These are phyloP conservation scores for Corynespora cassiicola DNA, from an alignment of 2,329 filamentous ascomycete species.

Conservation along the genomic window DNA sequence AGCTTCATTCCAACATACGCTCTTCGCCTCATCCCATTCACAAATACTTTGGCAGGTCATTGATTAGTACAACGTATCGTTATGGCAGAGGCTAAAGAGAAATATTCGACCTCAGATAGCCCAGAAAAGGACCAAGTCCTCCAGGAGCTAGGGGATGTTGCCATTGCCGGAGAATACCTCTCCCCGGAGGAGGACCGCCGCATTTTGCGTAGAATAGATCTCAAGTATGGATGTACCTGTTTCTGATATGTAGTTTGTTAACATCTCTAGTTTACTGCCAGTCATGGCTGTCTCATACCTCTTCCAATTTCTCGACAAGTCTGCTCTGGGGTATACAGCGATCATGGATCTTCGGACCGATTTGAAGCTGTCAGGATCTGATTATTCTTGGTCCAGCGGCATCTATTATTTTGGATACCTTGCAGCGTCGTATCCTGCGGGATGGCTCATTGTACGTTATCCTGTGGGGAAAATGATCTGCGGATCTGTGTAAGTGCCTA, in stretches of 20 bases:
- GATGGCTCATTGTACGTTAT: slow-evolving; percentile 10
- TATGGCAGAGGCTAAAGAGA: slow-evolving; percentile 6
- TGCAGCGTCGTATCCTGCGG: slow-evolving; percentile 5
- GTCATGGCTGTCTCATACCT: slow-evolving; percentile 22
- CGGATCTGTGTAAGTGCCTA: slow-evolving; percentile 2
- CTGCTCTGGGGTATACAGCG: slow-evolving; percentile 21
- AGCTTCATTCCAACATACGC: no score
- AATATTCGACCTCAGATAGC: slow-evolving; percentile 2
- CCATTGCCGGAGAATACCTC: slow-evolving; percentile 6
- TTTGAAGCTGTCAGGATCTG: slow-evolving; percentile 21
- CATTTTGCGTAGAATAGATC: no score
- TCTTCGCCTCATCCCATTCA: no score
- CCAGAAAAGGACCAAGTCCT: slow-evolving; percentile 7
- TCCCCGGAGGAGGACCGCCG: slow-evolving; percentile 7
- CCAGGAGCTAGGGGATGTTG: slow-evolving; percentile 2
- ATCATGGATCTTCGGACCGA: slow-evolving; percentile 27
- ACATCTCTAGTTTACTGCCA: slow-evolving; percentile 11
- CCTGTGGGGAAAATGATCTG: slow-evolving; percentile 10
- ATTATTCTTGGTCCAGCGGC: slow-evolving; percentile 31
- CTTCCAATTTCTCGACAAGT: slow-evolving; percentile 27
- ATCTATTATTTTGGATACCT: slow-evolving; percentile 28
- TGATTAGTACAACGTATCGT: not conserved
- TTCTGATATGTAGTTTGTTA: slow-evolving; percentile 5
- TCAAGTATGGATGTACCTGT: no score
- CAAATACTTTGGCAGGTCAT: no score